These are phyloP conservation scores for Didymella arachidicola DNA, from an alignment of 2,329 filamentous ascomycete species.

Conservation along the genomic window DNA sequence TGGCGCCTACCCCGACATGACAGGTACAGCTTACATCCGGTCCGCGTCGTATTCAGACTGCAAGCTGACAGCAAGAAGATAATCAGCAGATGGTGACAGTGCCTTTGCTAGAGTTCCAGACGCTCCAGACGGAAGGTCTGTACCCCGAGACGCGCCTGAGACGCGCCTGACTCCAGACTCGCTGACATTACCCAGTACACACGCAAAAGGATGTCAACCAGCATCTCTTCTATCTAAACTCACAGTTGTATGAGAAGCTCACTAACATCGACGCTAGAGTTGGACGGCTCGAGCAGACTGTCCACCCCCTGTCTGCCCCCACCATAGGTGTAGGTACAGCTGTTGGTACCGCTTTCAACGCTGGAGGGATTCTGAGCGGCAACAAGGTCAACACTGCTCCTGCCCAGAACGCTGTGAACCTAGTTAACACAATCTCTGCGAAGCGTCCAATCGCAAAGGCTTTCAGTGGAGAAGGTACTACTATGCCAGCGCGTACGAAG, in stretches of 20 bases:
- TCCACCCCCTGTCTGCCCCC: background rate
- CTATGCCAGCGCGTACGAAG: slow-evolving; percentile 1
- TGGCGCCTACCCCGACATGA: background rate
- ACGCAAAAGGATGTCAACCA: background rate
- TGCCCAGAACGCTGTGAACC: background rate
- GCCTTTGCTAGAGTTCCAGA: background rate
- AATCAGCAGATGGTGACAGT: background rate
- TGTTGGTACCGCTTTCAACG: background rate
- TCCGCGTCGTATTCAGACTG: background rate
- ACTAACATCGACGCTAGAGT: background rate
- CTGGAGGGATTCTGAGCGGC: background rate
- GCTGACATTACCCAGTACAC: background rate
- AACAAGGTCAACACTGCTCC: background rate
- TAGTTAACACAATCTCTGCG: background rate
- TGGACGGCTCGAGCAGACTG: background rate
- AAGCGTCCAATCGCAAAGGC: slow-evolving; percentile 4
- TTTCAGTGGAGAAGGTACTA: background rate
- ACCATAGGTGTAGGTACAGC: background rate
- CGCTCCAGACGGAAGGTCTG: background rate
- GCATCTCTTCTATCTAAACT: background rate
- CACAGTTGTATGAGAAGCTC: background rate
- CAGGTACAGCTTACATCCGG: background rate
- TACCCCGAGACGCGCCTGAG: background rate
- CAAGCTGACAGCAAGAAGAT: slow-evolving; percentile 2
- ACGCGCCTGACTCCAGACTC: background rate